These are phyloP conservation scores for Phalaenopsis equestris DNA, from an alignment of 106 monocot genomes.

Conservation along the genomic window DNA sequence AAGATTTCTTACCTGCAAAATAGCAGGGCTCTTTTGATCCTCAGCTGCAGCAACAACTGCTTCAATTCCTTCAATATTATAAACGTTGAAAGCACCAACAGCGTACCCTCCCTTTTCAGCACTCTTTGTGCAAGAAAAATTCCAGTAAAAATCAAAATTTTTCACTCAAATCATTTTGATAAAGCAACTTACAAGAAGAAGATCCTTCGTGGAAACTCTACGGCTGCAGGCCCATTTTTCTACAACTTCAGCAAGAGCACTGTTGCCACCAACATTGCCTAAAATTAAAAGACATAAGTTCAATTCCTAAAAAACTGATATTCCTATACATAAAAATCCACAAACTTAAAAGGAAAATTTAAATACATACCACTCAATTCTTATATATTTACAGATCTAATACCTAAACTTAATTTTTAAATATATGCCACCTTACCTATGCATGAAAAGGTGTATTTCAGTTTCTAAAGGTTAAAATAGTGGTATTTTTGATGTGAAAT, in stretches of 20 bases:
- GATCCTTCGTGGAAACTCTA: constrained; percentile 59
- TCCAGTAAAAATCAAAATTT: background rate
- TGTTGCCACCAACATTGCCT: constrained; percentile 92
- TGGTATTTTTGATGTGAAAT: no score
- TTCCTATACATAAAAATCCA: background rate
- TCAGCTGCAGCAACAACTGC: constrained; percentile 93
- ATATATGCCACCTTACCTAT: no score
- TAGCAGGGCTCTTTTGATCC: constrained; percentile 81
- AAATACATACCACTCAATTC: no score
- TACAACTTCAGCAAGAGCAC: constrained; percentile 71
- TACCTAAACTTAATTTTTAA: no score
- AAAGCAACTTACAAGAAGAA: constrained; percentile 58
- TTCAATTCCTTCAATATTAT: constrained; percentile 92
- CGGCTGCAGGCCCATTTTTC: constrained; percentile 52
- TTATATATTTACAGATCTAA: no score
- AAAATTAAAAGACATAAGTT: constrained; percentile 3
- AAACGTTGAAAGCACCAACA: constrained; percentile 94
- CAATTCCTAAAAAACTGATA: background rate
- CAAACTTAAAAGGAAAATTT: background rate
- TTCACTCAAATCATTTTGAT: background rate
- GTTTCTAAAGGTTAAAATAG: no score
- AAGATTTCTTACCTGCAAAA: constrained; percentile 61
- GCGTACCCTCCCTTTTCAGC: constrained; percentile 92
- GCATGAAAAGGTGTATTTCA: no score
- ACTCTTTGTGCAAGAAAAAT: constrained; percentile 38